These are phyloP conservation scores for Chenopodium berlandieri DNA, from an alignment of 148 eudicot species.

Conservation along the genomic window DNA sequence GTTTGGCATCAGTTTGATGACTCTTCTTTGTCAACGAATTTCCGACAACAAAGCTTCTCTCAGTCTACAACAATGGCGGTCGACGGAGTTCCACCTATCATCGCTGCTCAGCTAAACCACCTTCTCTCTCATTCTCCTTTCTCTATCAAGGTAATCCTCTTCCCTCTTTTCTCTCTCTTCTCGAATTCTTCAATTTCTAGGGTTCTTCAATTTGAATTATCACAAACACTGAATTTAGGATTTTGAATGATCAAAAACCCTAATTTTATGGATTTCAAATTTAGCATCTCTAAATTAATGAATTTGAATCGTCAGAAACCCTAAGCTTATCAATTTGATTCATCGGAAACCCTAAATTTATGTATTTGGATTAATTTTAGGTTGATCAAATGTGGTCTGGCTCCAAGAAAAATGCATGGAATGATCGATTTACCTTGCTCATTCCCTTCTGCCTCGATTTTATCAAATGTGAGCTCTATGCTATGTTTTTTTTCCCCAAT, in stretches of 20 bases:
- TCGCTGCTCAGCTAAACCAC: slow-evolving; percentile 69
- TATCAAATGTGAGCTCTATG: slow-evolving; percentile 51
- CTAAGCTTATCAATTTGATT: background rate
- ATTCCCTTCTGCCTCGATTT: slow-evolving; percentile 90
- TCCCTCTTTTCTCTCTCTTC: background rate
- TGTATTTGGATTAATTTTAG: slow-evolving; percentile 33
- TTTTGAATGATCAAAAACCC: background rate
- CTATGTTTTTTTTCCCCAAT: background rate
- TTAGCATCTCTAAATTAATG: too few species aligned
- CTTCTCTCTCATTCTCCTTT: slow-evolving; percentile 67
- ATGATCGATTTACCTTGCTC: slow-evolving; percentile 77
- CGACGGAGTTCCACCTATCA: slow-evolving; percentile 74
- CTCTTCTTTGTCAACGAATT: background rate
- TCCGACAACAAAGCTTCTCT: background rate
- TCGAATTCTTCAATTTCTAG: slow-evolving; percentile 16
- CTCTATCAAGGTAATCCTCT: slow-evolving; percentile 53
- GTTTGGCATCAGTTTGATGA: slow-evolving; percentile 1
- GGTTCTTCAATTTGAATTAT: slow-evolving; percentile 6
- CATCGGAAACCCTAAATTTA: slow-evolving; percentile 15
- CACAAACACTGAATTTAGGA: slow-evolving; percentile 14
- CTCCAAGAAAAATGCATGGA: slow-evolving; percentile 46
- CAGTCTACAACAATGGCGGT: slow-evolving; percentile 46
- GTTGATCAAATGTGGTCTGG: slow-evolving; percentile 95
- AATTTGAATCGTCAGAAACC: background rate
- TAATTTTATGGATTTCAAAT: slow-evolving; percentile 26